phyloP scores from a whole-genome alignment of 257 asterid genomes.

The Vinca minor region DNA sequence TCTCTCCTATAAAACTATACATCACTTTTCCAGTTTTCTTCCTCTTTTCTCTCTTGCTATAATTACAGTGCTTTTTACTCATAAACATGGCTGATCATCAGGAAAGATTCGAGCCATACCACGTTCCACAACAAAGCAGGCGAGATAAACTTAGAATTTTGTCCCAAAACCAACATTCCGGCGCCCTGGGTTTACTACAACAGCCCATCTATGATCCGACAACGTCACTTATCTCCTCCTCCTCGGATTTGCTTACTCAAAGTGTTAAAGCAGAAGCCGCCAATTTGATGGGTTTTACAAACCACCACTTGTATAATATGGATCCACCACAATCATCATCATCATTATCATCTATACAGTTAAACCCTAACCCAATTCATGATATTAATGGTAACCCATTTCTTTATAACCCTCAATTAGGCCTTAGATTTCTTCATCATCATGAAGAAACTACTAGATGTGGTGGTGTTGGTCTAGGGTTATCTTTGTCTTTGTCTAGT shows the following conservation, averaged over 20 bases:
- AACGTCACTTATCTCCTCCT: too few species aligned
- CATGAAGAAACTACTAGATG: conserved; percentile 1
- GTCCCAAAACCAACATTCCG: conserved; percentile 13
- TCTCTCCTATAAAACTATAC: conserved; percentile 18
- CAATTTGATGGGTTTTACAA: conserved; percentile 36
- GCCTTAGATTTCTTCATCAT: conserved; percentile 41
- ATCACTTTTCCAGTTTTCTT: neutral
- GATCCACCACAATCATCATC: too few species aligned
- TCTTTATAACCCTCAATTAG: conserved; percentile 37
- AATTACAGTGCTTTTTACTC: too few species aligned
- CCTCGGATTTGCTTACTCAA: too few species aligned
- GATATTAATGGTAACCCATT: too few species aligned
- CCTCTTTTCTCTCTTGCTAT: conserved; percentile 6
- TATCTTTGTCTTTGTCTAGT: conserved; percentile 74
- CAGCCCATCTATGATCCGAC: too few species aligned
- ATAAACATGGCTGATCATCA: conserved; percentile 73
- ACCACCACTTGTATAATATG: conserved; percentile 27
- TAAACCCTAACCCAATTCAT: conserved; percentile 49
- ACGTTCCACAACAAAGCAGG: conserved; percentile 95
- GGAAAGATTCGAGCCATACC: conserved; percentile 73
- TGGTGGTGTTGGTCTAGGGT: conserved; percentile 42
- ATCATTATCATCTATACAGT: too few species aligned
- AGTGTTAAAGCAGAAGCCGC: conserved; percentile 36
- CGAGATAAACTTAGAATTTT: conserved; percentile 75
- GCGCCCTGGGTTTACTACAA: too few species aligned